phyloP scores from a whole-genome alignment of 495 filamentous ascomycete genomes.

The Tuber melanosporum region DNA sequence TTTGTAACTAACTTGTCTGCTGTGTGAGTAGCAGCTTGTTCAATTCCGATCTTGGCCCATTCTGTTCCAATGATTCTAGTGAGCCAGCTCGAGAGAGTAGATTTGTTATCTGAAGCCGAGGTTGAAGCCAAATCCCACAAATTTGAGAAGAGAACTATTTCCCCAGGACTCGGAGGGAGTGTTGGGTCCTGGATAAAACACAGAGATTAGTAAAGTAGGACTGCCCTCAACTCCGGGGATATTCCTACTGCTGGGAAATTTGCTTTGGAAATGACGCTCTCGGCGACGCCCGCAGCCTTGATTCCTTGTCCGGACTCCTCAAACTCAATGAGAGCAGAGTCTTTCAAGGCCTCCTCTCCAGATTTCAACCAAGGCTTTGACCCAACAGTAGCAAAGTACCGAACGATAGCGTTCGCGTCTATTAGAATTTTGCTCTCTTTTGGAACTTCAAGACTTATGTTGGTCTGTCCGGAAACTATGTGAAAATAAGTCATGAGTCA shows the following conservation, averaged over 20 bases:
- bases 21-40: slow-evolving; percentile 32
- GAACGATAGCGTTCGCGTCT: slow-evolving; percentile 42
- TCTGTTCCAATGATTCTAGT: slow-evolving; percentile 18
- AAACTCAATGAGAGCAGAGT: slow-evolving; percentile 41
- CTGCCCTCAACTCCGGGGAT: not conserved
- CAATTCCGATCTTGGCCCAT: slow-evolving; percentile 39
- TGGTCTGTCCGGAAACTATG: slow-evolving; percentile 26
- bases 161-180: slow-evolving; percentile 34
- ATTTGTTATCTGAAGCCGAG: slow-evolving; percentile 9
- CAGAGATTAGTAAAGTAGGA: slow-evolving; percentile 3
- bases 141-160: slow-evolving; percentile 40
- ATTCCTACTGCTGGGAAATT: slow-evolving; percentile 14
- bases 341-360: slow-evolving; percentile 25
- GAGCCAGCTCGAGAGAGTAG: slow-evolving; percentile 35
- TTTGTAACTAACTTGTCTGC: slow-evolving; percentile 17
- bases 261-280: slow-evolving; percentile 30
- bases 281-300: slow-evolving; percentile 21
- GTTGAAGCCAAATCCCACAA: slow-evolving; percentile 34
- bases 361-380: slow-evolving; percentile 34
- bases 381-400: slow-evolving; percentile 35
- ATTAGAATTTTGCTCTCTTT: slow-evolving; percentile 39
- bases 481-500: slow-evolving; percentile 7
- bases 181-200: slow-evolving; percentile 23
- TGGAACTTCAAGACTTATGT: slow-evolving; percentile 32
- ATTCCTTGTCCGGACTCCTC: slow-evolving; percentile 36